A percentile compares a stretch with the other conserved stretches of the same genome.
phyloP scores from a whole-genome alignment of 2,329 filamentous ascomycete species.

The Ophiosphaerella korrae region DNA sequence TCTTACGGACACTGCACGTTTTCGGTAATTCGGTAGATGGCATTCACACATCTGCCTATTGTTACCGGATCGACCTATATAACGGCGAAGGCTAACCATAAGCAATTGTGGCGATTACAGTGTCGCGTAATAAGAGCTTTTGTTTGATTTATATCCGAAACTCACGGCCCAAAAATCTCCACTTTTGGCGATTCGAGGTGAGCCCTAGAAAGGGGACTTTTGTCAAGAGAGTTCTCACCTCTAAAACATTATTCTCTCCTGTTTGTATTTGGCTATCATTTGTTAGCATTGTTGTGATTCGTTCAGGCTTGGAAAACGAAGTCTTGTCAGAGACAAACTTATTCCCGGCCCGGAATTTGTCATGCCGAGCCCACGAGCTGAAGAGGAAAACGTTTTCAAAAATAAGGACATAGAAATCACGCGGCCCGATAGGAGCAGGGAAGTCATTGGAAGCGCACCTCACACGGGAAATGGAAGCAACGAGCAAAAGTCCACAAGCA shows the following conservation, averaged over 20 bases:
- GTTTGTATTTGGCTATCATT: too few relatives aligned
- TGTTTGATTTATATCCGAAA: conserved; percentile 21
- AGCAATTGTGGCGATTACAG: neutral
- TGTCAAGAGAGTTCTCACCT: too few relatives aligned
- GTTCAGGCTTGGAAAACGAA: neutral
- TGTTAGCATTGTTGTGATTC: too few relatives aligned
- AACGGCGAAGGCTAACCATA: neutral
- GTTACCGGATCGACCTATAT: neutral
- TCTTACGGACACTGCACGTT: neutral
- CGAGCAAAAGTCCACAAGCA: too few relatives aligned
- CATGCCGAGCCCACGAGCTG: conserved; percentile 3
- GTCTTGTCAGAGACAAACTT: neutral
- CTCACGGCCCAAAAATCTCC: conserved; percentile 2
- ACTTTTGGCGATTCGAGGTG: neutral
- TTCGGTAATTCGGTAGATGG: too few relatives aligned
- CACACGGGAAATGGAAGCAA: neutral
- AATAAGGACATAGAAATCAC: conserved; percentile 1
- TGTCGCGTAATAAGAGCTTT: conserved; percentile 14
- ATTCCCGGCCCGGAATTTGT: conserved; percentile 8
- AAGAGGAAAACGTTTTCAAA: conserved; percentile 6
- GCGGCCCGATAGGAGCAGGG: conserved; percentile 8
- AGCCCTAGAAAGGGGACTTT: too few relatives aligned
- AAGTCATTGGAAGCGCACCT: neutral
- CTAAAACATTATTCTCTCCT: too few relatives aligned
- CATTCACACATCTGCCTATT: neutral